phyloP scores from a whole-genome alignment of 495 filamentous ascomycete species.

The Neurospora sp. region DNA sequence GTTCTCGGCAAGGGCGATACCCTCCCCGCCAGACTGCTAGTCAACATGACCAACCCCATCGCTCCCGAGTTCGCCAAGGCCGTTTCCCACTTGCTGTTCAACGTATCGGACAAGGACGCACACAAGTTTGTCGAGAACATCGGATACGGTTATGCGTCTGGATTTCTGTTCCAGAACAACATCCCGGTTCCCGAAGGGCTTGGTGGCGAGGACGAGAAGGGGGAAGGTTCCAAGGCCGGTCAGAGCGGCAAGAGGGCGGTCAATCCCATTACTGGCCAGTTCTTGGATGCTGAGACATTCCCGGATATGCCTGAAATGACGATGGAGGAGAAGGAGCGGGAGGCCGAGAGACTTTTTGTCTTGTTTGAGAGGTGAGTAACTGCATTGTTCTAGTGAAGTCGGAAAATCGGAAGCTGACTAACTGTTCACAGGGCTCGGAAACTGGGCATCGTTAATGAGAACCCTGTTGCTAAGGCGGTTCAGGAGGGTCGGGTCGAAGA shows the following conservation, averaged over 20 bases:
- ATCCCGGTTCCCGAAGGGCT: slow-evolving; percentile 54
- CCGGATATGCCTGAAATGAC: slow-evolving; percentile 62
- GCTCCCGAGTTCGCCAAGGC: slow-evolving; percentile 60
- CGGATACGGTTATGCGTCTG: slow-evolving; percentile 86
- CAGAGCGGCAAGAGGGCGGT: slow-evolving; percentile 28
- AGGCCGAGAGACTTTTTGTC: slow-evolving; percentile 88
- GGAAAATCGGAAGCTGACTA: neutral
- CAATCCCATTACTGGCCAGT: slow-evolving; percentile 89
- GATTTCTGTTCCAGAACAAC: slow-evolving; percentile 73
- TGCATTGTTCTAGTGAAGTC: neutral
- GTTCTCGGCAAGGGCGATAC: slow-evolving; percentile 68
- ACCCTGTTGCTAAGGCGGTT: slow-evolving; percentile 69
- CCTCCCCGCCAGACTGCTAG: slow-evolving; percentile 66
- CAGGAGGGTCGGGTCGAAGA: slow-evolving; percentile 76
- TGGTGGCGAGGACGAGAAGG: neutral
- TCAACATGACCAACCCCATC: slow-evolving; percentile 62
- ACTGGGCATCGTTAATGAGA: slow-evolving; percentile 74
- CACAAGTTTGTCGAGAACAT: slow-evolving; percentile 67
- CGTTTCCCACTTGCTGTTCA: slow-evolving; percentile 76
- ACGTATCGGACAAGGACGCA: slow-evolving; percentile 68
- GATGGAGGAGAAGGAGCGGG: slow-evolving; percentile 79
- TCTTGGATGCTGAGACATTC: slow-evolving; percentile 55
- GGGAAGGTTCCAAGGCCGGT: neutral
- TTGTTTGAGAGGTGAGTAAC: slow-evolving; percentile 73
- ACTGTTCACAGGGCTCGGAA: slow-evolving; percentile 51